Conservation (phyloP, 768 basidiomycete genomes). For the Nidula microcarpa region DNA sequence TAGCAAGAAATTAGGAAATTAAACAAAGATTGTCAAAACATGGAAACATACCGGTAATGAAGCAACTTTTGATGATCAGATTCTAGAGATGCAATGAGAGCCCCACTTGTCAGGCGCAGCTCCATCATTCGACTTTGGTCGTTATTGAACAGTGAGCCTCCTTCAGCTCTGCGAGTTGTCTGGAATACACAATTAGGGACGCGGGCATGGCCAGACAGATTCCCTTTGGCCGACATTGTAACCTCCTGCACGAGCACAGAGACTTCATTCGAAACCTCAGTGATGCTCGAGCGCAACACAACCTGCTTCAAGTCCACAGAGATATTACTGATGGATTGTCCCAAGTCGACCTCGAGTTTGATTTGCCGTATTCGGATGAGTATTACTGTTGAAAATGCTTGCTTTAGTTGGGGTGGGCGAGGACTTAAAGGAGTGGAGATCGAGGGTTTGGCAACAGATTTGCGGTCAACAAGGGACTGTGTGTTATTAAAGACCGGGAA, state of each 20-base stretch:
- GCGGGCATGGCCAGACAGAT: conserved; percentile 62
- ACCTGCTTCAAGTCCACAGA: conserved; percentile 63
- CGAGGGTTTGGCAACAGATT: conserved; percentile 16
- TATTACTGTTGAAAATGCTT: conserved; percentile 56
- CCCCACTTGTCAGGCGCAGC: conserved; percentile 70
- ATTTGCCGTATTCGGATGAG: conserved; percentile 73
- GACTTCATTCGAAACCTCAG: conserved; percentile 57
- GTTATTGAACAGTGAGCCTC: conserved; percentile 22
- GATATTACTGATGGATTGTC: conserved; percentile 77
- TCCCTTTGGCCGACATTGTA: conserved; percentile 68
- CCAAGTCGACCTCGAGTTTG: conserved; percentile 76
- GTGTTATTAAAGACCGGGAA: conserved; percentile 67
- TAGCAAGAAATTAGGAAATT: conserved; percentile 1
- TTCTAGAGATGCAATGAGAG: conserved; percentile 61
- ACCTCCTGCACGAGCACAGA: conserved; percentile 62
- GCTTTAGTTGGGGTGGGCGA: conserved; percentile 15
- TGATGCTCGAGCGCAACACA: conserved; percentile 63
- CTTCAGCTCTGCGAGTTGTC: conserved; percentile 58
- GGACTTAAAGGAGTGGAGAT: conserved; percentile 1
- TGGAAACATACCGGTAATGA: conserved; percentile 61
- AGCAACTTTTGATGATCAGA: conserved; percentile 75
- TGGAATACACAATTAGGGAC: conserved; percentile 75
- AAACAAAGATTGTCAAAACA: not conserved
- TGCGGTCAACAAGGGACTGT: conserved; percentile 18
- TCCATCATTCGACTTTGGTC: conserved; percentile 59